These are phyloP conservation scores for Stemphylium lycopersici DNA, from an alignment of 2,329 filamentous ascomycete genomes.

Conservation along the genomic window DNA sequence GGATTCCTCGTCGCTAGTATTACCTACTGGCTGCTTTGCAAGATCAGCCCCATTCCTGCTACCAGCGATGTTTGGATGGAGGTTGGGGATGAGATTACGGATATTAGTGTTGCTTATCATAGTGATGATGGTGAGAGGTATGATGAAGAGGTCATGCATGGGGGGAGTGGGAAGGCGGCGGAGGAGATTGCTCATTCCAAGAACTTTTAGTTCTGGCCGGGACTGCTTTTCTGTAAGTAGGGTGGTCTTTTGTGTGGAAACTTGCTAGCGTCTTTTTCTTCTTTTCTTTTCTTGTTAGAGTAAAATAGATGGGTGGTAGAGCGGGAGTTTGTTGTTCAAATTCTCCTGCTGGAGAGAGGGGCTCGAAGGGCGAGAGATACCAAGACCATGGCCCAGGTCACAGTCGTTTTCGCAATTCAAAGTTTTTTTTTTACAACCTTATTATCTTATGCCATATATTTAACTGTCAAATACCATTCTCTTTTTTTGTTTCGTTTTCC, in stretches of 20 bases:
- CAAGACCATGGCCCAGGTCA: slow-evolving; percentile 15
- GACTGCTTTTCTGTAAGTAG: too few species aligned
- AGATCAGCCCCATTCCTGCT: slow-evolving; percentile 73
- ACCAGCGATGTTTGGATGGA: slow-evolving; percentile 80
- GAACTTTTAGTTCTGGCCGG: slow-evolving; percentile 11
- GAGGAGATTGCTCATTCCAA: slow-evolving; percentile 18
- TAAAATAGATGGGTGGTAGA: too few species aligned
- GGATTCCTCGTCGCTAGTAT: slow-evolving; percentile 74
- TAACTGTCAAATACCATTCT: too few species aligned
- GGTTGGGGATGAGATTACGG: slow-evolving; percentile 58
- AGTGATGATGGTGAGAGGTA: slow-evolving; percentile 35
- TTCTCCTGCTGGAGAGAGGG: background rate
- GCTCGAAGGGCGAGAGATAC: slow-evolving; percentile 15
- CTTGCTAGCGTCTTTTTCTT: background rate
- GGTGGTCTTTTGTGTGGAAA: background rate
- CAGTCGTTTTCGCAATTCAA: slow-evolving; percentile 7
- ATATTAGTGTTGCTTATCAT: slow-evolving; percentile 35
- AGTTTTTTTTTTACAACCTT: too few species aligned
- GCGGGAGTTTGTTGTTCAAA: background rate
- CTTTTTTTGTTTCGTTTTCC: too few species aligned
- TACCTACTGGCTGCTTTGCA: slow-evolving; percentile 74
- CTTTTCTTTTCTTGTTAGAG: background rate
- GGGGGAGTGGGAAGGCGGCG: slow-evolving; percentile 19
- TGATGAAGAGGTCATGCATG: slow-evolving; percentile 37
- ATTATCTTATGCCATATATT: too few species aligned